phyloP scores from a whole-genome alignment of 2,329 filamentous ascomycete genomes.

The Trichoderma sp. region DNA sequence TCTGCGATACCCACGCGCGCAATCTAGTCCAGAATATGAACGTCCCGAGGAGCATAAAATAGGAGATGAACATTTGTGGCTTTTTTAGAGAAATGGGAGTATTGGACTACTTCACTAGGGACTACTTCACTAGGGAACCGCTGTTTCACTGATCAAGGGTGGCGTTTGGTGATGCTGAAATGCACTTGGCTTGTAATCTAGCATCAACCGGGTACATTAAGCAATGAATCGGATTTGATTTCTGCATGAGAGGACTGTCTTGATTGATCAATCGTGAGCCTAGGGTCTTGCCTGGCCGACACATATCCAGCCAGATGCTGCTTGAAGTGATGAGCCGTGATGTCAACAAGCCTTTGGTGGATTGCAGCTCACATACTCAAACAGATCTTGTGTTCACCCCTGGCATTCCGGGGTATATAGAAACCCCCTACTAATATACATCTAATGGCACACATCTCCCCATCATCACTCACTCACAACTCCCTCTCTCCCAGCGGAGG shows the following conservation, averaged over 20 bases:
- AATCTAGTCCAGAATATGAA: slow-evolving; percentile 22
- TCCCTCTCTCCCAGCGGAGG: slow-evolving; percentile 47
- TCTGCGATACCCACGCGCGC: slow-evolving; percentile 29
- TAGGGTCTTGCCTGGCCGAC: too few relatives aligned
- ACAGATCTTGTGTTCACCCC: background rate
- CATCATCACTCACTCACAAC: slow-evolving; percentile 33
- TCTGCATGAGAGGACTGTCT: background rate
- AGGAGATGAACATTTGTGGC: slow-evolving; percentile 11
- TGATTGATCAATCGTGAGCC: too few relatives aligned
- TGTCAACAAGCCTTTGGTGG: too few relatives aligned
- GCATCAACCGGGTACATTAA: slow-evolving; percentile 25
- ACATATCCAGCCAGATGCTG: too few relatives aligned
- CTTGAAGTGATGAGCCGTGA: too few relatives aligned
- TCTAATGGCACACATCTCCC: slow-evolving; percentile 4
- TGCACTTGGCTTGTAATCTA: slow-evolving; percentile 26
- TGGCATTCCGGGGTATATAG: background rate
- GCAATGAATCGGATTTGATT: slow-evolving; percentile 24
- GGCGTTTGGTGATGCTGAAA: slow-evolving; percentile 27
- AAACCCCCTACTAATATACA: slow-evolving; percentile 19
- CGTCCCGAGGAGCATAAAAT: background rate
- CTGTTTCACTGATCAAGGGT: slow-evolving; percentile 26
- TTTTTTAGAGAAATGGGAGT: slow-evolving; percentile 25
- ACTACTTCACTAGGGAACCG: slow-evolving; percentile 23
- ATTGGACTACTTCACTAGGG: slow-evolving; percentile 23
- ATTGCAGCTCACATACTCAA: background rate